Percentiles rank a stretch among this genome's conserved stretches.
Evolutionary conservation across 148 eudicot genomes (phyloP).

Genomic region (Fagopyrum tataricum): DNA sequence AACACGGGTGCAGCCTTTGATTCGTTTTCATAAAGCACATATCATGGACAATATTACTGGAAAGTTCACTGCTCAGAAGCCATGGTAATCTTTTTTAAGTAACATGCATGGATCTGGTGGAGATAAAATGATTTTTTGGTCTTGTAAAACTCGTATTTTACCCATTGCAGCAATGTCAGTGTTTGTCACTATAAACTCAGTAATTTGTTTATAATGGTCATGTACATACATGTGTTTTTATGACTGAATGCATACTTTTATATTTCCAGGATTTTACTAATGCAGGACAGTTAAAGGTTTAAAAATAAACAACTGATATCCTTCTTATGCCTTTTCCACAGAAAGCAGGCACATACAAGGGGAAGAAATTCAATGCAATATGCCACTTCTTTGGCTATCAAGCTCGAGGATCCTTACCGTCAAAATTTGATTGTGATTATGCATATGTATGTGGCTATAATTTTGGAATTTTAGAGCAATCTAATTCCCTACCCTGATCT

Average conservation of each 20-base stretch:
- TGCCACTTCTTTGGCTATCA: constrained; percentile 99
- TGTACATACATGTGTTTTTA: neutral
- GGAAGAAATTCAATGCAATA: constrained; percentile 94
- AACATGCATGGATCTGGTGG: neutral
- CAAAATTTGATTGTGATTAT: constrained; percentile 96
- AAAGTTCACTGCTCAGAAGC: neutral
- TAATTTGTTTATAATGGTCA: neutral
- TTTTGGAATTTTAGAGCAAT: neutral
- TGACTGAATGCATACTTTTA: neutral
- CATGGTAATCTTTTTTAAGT: neutral
- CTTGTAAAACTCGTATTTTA: neutral
- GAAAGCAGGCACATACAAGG: constrained; percentile 98
- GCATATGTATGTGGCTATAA: constrained; percentile 57
- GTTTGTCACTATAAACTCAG: neutral
- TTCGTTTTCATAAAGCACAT: no score
- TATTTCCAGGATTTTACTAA: neutral
- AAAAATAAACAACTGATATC: neutral
- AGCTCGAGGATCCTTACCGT: constrained; percentile 95
- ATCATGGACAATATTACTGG: neutral
- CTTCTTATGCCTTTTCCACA: constrained; percentile 23
- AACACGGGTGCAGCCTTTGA: no score
- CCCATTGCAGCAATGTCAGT: neutral
- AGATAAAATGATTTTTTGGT: neutral
- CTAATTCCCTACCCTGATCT: neutral
- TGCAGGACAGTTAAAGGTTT: neutral